Base-by-base conservation (phyloP, 164 flowering plant species). In the Malania oleifera region DNA sequence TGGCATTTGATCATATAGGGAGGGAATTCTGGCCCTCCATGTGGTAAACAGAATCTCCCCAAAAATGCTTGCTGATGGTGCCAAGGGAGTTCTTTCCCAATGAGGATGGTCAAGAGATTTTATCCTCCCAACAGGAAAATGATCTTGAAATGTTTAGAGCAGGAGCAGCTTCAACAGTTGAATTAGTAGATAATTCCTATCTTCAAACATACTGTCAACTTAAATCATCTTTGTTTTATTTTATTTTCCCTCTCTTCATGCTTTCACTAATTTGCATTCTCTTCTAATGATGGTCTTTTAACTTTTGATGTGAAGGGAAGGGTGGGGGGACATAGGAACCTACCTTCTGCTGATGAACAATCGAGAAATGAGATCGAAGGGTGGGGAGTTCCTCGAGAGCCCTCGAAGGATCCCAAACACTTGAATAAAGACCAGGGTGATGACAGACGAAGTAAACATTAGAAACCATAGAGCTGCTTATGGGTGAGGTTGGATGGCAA, bases 311-410 rank as follows among this genome's bases (percentile, higher is more conserved):
- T 41, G 31, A 22, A 75, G 82, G 81, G 61, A 39, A 54, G 29
- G 57, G 59, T 38, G 31, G 57, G 57, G 28, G 75, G 66, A 38
- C 49, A 58, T 17, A 58, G 2, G 49, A 60, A 79, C 24, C 65
- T 76, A 47, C 89, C 87, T 22, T 70, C 79, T 26, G 70, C 69
- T 38, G 66, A 72, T n/a, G 80, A 79, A 44, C 70, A 68, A 19
- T 65, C 67, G 8, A 63, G 82, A 60, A 57, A 73, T 56, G 74
- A 75, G 66, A 59, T 78, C 49, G 37, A 56, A 43, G 56, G 48
- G n/a, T 71, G 79, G 91, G 71, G 64, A 55, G 62, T 56, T 40
- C 71, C 68, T 14, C 31, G 40, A 67, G 66, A 67, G 54, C 69
- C 75, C n/a, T 34, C 49, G 3, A 43, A 71, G 19, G 70, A 71